These are phyloP conservation scores for Erythrobasidium hasegawianum DNA, from an alignment of 1,284 basidiomycete genomes.

Conservation along the genomic window DNA sequence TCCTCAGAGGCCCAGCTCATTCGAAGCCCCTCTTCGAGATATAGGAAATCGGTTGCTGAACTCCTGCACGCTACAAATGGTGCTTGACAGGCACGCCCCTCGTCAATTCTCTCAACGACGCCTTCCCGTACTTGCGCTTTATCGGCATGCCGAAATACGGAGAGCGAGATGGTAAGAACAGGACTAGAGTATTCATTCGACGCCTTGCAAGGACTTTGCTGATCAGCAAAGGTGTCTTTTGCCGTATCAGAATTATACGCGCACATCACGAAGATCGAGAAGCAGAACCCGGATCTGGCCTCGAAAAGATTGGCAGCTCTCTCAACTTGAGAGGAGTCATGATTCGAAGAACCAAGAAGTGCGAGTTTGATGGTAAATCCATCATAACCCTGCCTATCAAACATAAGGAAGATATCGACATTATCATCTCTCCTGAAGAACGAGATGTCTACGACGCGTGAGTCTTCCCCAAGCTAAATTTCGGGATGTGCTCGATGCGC, in stretches of 20 bases:
- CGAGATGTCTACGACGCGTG: neutral
- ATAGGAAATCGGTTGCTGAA: neutral
- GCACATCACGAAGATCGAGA: neutral
- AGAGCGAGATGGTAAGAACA: neutral
- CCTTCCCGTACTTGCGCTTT: neutral
- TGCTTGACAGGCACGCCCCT: constrained; percentile 2
- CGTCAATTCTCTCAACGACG: constrained; percentile 4
- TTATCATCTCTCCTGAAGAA: neutral
- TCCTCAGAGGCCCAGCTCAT: neutral
- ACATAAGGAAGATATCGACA: neutral
- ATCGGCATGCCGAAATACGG: neutral
- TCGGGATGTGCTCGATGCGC: neutral
- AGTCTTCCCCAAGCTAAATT: no score
- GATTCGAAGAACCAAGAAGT: neutral
- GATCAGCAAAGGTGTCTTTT: no score
- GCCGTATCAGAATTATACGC: no score
- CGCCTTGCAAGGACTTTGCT: no score
- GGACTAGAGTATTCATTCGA: no score
- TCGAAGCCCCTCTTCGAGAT: neutral
- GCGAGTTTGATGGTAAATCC: neutral
- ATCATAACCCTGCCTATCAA: neutral
- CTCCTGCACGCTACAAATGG: neutral
- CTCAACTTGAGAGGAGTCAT: neutral
- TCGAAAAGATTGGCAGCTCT: neutral
- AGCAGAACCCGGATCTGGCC: neutral